Evolutionary conservation across 257 asterid genomes (phyloP).

Genomic region (Salvia hispanica): DNA sequence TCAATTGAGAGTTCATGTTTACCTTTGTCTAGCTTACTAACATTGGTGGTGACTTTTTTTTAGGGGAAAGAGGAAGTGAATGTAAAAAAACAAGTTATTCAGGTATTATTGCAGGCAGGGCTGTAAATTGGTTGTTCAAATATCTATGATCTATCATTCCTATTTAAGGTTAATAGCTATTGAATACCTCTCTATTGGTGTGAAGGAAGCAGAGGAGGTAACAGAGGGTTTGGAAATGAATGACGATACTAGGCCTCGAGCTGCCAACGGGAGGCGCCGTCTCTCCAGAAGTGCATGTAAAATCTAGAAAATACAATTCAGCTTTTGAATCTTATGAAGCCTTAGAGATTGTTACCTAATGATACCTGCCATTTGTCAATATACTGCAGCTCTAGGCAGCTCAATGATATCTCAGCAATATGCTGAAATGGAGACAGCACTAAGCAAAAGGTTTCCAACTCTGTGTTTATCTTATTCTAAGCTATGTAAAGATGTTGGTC

Average conservation of each 20-base stretch:
- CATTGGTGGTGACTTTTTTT: no score
- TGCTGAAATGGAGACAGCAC: conserved; percentile 53
- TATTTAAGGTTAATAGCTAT: background rate
- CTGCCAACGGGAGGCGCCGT: conserved; percentile 44
- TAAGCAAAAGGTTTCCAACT: conserved; percentile 61
- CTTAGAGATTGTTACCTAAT: background rate
- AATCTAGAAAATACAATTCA: background rate
- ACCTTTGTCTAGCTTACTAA: background rate
- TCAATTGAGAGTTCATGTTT: no score
- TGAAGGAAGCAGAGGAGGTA: conserved; percentile 38
- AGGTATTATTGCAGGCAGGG: no score
- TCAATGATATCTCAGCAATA: conserved; percentile 43
- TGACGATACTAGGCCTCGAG: conserved; percentile 38
- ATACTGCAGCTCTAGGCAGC: conserved; percentile 68
- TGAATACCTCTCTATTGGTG: background rate
- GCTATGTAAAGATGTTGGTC: no score
- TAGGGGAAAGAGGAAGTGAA: no score
- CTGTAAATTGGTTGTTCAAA: no score
- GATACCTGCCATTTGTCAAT: background rate
- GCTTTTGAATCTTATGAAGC: background rate
- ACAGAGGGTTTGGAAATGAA: conserved; percentile 35
- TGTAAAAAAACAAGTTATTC: no score
- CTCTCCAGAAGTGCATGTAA: conserved; percentile 75
- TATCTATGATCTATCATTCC: no score
- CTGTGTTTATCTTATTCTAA: background rate